These are phyloP conservation scores for Phialophora macrospora DNA, from an alignment of 2,329 filamentous ascomycete genomes.

Conservation along the genomic window DNA sequence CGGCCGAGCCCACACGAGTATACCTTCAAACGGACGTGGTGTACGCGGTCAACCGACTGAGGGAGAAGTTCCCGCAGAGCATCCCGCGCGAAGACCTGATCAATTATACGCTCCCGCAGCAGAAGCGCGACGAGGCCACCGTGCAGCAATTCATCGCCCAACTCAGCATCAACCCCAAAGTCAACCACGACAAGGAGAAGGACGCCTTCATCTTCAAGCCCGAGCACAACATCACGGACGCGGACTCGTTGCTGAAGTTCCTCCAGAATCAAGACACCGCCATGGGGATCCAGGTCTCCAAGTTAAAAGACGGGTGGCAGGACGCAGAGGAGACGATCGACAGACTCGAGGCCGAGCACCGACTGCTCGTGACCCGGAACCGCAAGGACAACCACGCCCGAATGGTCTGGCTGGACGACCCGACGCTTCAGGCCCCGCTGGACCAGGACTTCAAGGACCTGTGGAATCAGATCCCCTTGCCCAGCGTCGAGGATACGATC, in stretches of 20 bases:
- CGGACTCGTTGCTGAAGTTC: conserved; percentile 76
- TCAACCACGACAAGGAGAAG: conserved; percentile 60
- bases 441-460: conserved; percentile 81
- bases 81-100: conserved; percentile 67
- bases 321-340: conserved; percentile 78
- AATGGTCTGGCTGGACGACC: conserved; percentile 88
- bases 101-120: conserved; percentile 27
- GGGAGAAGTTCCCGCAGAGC: conserved; percentile 76
- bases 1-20: conserved; percentile 65
- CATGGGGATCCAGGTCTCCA: conserved; percentile 79
- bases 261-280: conserved; percentile 82
- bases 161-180: conserved; percentile 58
- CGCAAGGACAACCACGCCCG: conserved; percentile 89
- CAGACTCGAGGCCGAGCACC: conserved; percentile 75
- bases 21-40: conserved; percentile 86
- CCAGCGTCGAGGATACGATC: conserved; percentile 72
- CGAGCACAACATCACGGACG: conserved; percentile 78
- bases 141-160: conserved; percentile 26
- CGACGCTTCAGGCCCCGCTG: conserved; percentile 73
- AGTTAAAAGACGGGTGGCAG: conserved; percentile 95
- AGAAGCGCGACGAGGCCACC: conserved; percentile 31
- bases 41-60: conserved; percentile 83
- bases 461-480: conserved; percentile 81
- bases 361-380: conserved; percentile 82
- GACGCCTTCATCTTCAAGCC: conserved; percentile 84